A percentile compares a stretch with the other conserved stretches of the same genome.
phyloP scores from a whole-genome alignment of 1,284 basidiomycete species.

The Erythrobasidium hasegawianum region DNA sequence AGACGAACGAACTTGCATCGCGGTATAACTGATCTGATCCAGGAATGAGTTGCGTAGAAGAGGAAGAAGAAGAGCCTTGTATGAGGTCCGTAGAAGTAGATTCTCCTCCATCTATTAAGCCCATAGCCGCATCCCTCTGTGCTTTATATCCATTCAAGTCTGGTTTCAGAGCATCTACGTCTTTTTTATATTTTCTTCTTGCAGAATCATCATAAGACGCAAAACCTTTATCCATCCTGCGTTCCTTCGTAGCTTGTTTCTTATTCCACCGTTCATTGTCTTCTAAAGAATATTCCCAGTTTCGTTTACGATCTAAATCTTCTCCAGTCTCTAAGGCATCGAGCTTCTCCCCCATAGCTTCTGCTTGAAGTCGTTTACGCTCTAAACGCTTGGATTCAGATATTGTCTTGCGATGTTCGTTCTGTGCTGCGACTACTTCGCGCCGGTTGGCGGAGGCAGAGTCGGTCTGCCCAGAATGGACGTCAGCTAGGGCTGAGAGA shows the following conservation, averaged over 20 bases:
- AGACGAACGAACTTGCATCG: conserved; percentile 76
- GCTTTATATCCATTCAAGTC: conserved; percentile 77
- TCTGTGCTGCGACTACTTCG: conserved; percentile 74
- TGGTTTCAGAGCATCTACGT: conserved; percentile 78
- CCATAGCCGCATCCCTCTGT: conserved; percentile 78
- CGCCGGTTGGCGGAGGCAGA: conserved; percentile 75
- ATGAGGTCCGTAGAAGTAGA: conserved; percentile 36
- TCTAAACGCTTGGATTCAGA: conserved; percentile 76
- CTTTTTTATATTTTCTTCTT: conserved; percentile 82
- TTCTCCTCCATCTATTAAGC: conserved; percentile 52
- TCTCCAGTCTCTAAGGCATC: conserved; percentile 82
- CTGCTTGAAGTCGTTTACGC: conserved; percentile 80
- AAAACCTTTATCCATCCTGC: conserved; percentile 74
- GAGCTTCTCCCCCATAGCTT: conserved; percentile 76
- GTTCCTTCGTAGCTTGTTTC: conserved; percentile 68
- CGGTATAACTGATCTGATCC: conserved; percentile 73
- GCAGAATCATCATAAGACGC: conserved; percentile 87
- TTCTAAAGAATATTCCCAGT: conserved; percentile 91
- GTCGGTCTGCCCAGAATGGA: conserved; percentile 56
- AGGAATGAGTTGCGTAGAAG: conserved; percentile 28
- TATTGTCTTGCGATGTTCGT: conserved; percentile 67
- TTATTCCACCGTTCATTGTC: conserved; percentile 93
- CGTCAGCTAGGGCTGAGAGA: conserved; percentile 10
- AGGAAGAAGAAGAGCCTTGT: conserved; percentile 8
- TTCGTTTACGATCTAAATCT: conserved; percentile 67